Percentiles rank a stretch among this genome's conserved stretches.
Evolutionary conservation across 257 asterid genomes (phyloP).

Genomic region (Paraleonurus japonicus): DNA sequence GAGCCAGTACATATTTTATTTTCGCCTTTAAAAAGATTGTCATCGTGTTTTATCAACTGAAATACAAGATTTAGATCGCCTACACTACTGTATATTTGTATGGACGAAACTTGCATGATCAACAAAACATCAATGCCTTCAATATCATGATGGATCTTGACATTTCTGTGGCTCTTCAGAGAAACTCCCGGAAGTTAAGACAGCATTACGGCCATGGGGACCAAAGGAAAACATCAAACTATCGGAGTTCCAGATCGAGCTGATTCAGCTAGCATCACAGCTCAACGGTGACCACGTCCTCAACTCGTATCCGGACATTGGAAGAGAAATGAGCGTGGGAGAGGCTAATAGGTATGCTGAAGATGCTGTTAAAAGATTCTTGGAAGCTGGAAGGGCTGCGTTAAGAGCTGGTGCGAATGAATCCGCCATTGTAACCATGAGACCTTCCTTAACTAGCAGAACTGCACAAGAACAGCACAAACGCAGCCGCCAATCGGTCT

Average conservation of each 20-base stretch:
- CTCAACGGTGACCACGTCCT: constrained; percentile 82
- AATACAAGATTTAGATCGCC: background rate
- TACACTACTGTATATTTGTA: background rate
- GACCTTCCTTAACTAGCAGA: constrained; percentile 77
- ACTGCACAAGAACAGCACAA: constrained; percentile 28
- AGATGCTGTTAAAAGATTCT: constrained; percentile 80
- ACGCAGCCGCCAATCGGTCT: constrained; percentile 34
- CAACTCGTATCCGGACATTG: constrained; percentile 74
- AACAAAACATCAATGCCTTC: too few relatives aligned
- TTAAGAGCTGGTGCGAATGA: constrained; percentile 88
- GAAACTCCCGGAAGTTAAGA: constrained; percentile 62
- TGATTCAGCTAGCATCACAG: constrained; percentile 97
- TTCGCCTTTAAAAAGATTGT: background rate
- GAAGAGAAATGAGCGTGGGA: constrained; percentile 64
- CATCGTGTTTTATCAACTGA: background rate
- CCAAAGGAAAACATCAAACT: constrained; percentile 70
- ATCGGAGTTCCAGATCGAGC: constrained; percentile 76
- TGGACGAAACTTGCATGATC: too few relatives aligned
- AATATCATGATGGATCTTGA: background rate
- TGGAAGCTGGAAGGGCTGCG: constrained; percentile 94
- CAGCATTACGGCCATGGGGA: constrained; percentile 56
- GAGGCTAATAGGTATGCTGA: constrained; percentile 69
- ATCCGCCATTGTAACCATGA: constrained; percentile 83
- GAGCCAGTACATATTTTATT: background rate
- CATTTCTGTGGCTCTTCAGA: constrained; percentile 40